Percentiles rank a stretch among this genome's conserved stretches.
Evolutionary conservation across 495 filamentous ascomycete species (phyloP).

Genomic region (Terfezia boudieri): DNA sequence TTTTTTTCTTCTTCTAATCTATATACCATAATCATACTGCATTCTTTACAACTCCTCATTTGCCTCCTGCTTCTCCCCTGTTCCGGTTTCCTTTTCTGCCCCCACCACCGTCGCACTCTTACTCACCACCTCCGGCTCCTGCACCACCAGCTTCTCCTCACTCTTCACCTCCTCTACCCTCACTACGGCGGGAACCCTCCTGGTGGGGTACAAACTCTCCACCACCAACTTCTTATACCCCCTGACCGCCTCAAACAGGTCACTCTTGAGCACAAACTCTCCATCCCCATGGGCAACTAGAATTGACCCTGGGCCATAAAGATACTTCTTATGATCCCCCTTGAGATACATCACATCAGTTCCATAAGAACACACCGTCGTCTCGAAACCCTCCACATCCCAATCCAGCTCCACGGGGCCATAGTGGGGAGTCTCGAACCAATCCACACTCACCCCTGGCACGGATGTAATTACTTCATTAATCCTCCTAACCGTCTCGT

Average conservation of each 20-base stretch:
- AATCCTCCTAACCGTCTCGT: conserved; percentile 32
- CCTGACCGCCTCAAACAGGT: conserved; percentile 44
- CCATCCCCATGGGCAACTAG: conserved; percentile 72
- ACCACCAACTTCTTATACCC: conserved; percentile 50
- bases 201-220: conserved; percentile 30
- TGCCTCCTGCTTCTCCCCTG: not conserved
- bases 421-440: conserved; percentile 30
- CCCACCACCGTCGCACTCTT: not conserved
- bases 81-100: not conserved
- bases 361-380: conserved; percentile 66
- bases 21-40: not conserved
- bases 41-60: not conserved
- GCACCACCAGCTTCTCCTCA: not conserved
- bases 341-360: conserved; percentile 68
- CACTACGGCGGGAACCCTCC: conserved; percentile 12
- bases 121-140: not conserved
- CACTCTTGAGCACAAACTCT: conserved; percentile 48
- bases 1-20: too few relatives aligned
- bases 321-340: conserved; percentile 52
- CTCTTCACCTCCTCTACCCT: conserved; percentile 7
- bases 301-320: conserved; percentile 78
- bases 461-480: conserved; percentile 33
- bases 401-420: conserved; percentile 53
- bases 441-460: conserved; percentile 37
- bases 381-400: conserved; percentile 66